Evolutionary conservation across 1,284 basidiomycete species (phyloP), one percentile per base, ranked within the genome.

Genomic region (Rhodotorula sp.): DNA sequence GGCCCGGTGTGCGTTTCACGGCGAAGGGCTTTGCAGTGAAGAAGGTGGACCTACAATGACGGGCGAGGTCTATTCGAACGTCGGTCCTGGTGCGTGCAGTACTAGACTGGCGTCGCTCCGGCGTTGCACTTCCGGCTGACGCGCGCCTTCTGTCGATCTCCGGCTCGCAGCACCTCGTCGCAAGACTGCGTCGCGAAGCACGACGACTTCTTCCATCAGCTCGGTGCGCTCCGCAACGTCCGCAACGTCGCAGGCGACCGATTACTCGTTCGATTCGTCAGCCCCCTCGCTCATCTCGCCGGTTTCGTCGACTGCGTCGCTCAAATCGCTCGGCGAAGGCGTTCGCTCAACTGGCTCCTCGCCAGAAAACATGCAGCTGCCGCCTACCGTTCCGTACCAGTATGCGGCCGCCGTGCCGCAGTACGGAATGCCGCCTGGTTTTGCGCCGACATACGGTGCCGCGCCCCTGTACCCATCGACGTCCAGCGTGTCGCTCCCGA

Each of bases 21-120:
- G 66, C n/a, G 70, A 72, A 10, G 70, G 70, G 14, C 45, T 72
- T 14, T 72, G 70, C 60, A 62, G 59, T n/a, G 70, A 72, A 45
- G 70, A 72, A 42, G 70, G 70, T 9, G 70, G 70, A 5, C 59
- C 60, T 9, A 68, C 57, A 21, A 50, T 72, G 27, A 45, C 46
- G 4, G 66, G 70, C 44, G 63, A 72, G 57, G 41, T 64, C n/a
- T 58, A 68, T 46, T 23, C 70, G 21, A 64, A 64, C 34, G 49
- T 64, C 10, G 53, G 66, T 16, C 61, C 70, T 1, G 70, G 70
- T 71, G 42, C 53, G 66, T 65, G 27, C 42, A 9, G 7, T 17
- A 14, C 23, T 17, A 19, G 41, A n/a, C 9, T 17, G 34, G 7
- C 14, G 34, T 14, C 12, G 34, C 34, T 34, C 34, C 34, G 34